These are phyloP conservation scores for Uronychia setigera DNA, from an alignment of 73 alveolate genomes.

Conservation along the genomic window DNA sequence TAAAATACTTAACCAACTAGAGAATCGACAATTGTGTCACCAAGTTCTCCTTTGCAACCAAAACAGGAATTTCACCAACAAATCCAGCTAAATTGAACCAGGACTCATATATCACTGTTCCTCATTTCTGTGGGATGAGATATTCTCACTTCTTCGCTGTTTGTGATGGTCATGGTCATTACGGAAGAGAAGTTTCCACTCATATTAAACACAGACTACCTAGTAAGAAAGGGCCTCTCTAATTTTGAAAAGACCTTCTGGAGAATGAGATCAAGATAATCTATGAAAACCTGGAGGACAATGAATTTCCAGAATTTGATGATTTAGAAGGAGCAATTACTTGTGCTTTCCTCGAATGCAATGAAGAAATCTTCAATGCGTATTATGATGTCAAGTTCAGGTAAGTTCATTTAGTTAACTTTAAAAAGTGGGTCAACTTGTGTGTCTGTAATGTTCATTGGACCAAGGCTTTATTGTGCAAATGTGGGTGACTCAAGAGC, in stretches of 20 bases:
- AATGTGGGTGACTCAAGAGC: constrained; percentile 95
- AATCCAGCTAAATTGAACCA: constrained; percentile 34
- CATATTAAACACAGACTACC: constrained; percentile 66
- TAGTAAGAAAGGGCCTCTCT: not conserved
- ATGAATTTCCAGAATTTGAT: not conserved
- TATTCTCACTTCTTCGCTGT: constrained; percentile 64
- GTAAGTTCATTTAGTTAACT: not conserved
- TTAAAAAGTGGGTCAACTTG: constrained; percentile 87
- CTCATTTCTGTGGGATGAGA: constrained; percentile 29
- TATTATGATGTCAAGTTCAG: constrained; percentile 23
- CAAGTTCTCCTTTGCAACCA: constrained; percentile 53
- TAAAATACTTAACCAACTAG: not conserved
- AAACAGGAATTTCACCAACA: constrained; percentile 23
- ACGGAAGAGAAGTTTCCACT: constrained; percentile 78
- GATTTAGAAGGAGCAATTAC: not conserved
- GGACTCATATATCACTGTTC: constrained; percentile 38
- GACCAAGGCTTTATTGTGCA: constrained; percentile 73
- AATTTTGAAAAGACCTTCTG: not conserved
- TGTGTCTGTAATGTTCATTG: constrained; percentile 71
- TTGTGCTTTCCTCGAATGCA: constrained; percentile 12
- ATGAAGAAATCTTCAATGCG: constrained; percentile 11
- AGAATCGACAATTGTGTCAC: constrained; percentile 15
- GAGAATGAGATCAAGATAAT: constrained; percentile 19
- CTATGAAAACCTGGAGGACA: not conserved
- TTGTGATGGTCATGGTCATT: constrained; percentile 84